Percentiles rank a stretch among this genome's conserved stretches.
Conservation (phyloP, 2,329 filamentous ascomycete genomes). For the Sporothrix curviconia region DNA sequence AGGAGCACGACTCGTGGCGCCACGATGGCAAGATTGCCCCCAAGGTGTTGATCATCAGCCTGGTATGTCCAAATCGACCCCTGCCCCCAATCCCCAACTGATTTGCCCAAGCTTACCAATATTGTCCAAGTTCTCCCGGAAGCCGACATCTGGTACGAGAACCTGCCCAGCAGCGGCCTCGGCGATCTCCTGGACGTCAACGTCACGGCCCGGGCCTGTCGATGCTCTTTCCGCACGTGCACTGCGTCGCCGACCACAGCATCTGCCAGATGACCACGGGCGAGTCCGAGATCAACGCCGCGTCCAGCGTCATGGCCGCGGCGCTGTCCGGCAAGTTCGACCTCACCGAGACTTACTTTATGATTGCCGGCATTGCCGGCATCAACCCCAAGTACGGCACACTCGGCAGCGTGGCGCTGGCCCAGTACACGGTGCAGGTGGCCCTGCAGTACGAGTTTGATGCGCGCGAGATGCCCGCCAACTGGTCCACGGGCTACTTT, state of each 20-base stretch:
- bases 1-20: background rate
- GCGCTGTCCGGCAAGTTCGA: constrained; percentile 57
- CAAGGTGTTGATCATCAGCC: constrained; percentile 57
- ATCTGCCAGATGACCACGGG: constrained; percentile 66
- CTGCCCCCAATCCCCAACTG: background rate
- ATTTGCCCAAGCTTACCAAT: too few relatives aligned
- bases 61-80: constrained; percentile 36
- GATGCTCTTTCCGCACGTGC: constrained; percentile 56
- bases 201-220: constrained; percentile 56
- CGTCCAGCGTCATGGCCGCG: constrained; percentile 57
- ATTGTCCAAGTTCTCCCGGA: constrained; percentile 54
- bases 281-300: constrained; percentile 69
- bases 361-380: constrained; percentile 68
- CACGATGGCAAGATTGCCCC: constrained; percentile 37
- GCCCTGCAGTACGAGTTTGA: constrained; percentile 73
- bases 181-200: constrained; percentile 52
- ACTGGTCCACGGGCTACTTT: constrained; percentile 63
- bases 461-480: constrained; percentile 56
- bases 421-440: constrained; percentile 65
- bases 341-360: constrained; percentile 61
- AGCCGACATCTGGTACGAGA: constrained; percentile 54
- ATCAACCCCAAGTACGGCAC: constrained; percentile 63
- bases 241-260: constrained; percentile 54
- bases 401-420: constrained; percentile 59
- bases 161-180: constrained; percentile 37